Evolutionary conservation across 2,329 filamentous ascomycete genomes (phyloP).

Genomic region (Tolypocladium capitatum): DNA sequence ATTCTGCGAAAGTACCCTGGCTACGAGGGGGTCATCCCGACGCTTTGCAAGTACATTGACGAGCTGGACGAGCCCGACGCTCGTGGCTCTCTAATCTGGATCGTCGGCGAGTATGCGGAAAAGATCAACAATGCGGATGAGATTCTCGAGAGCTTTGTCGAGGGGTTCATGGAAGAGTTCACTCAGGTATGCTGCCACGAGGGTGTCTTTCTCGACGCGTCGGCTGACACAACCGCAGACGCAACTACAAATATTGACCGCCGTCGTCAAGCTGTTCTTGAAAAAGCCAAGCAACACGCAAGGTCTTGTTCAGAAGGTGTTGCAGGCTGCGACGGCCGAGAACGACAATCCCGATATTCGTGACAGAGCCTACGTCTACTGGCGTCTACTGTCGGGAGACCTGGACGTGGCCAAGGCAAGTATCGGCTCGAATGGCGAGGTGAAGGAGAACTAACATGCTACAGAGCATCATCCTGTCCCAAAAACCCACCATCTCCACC

Average conservation of each 20-base stretch:
- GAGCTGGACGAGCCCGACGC: slow-evolving; percentile 92
- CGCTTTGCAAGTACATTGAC: slow-evolving; percentile 90
- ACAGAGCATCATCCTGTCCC: slow-evolving; percentile 73
- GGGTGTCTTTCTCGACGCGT: background rate
- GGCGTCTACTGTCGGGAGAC: slow-evolving; percentile 88
- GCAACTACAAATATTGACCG: slow-evolving; percentile 94
- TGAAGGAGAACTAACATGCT: background rate
- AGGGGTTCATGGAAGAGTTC: slow-evolving; percentile 91
- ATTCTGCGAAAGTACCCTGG: slow-evolving; percentile 96
- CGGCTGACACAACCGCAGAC: slow-evolving; percentile 39
- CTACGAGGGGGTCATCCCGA: slow-evolving; percentile 95
- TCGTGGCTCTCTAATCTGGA: slow-evolving; percentile 88
- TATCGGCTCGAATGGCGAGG: background rate
- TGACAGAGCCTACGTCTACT: slow-evolving; percentile 95
- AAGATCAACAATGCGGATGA: slow-evolving; percentile 99
- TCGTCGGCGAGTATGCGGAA: slow-evolving; percentile 96
- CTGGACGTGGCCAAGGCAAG: slow-evolving; percentile 74
- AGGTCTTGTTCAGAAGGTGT: slow-evolving; percentile 81
- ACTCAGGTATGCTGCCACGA: slow-evolving; percentile 52
- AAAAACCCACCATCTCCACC: slow-evolving; percentile 86
- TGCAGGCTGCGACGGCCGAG: slow-evolving; percentile 83
- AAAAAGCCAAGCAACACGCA: slow-evolving; percentile 93
- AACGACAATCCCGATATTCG: slow-evolving; percentile 97
- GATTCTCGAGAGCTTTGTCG: slow-evolving; percentile 81
- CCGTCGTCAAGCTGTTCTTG: slow-evolving; percentile 92